Conservation (phyloP, 2,329 filamentous ascomycete genomes). For the Penicillium sp. region DNA sequence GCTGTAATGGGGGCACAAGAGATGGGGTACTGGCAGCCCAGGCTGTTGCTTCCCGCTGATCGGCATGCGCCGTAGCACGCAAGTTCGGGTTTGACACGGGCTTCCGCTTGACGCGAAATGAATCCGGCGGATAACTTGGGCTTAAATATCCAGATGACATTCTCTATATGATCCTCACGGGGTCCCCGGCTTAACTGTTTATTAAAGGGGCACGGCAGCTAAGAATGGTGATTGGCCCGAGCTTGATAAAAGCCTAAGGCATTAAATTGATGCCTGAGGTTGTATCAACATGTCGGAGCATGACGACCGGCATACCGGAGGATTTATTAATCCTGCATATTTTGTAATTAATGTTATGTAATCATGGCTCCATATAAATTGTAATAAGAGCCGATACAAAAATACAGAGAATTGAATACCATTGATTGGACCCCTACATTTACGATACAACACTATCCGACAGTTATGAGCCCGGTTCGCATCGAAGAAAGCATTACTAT, state of each 20-base stretch:
- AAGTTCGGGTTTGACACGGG: slow-evolving; percentile 27
- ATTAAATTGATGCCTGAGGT: neutral
- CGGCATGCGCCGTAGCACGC: slow-evolving; percentile 17
- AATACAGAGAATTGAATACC: no score
- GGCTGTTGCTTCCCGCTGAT: slow-evolving; percentile 9
- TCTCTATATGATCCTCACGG: neutral
- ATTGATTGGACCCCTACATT: no score
- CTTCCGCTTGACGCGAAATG: slow-evolving; percentile 22
- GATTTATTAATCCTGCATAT: no score
- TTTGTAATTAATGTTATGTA: no score
- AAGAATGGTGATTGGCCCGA: neutral
- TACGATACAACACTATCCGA: no score
- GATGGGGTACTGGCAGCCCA: slow-evolving; percentile 13
- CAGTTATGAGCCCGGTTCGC: no score
- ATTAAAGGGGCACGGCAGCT: neutral
- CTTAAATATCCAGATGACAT: slow-evolving; percentile 19
- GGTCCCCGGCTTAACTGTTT: neutral
- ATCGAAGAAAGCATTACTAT: no score
- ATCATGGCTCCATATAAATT: no score
- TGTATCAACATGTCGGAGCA: neutral
- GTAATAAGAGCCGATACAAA: no score
- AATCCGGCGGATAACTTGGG: slow-evolving; percentile 14
- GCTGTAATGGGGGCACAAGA: slow-evolving; percentile 5
- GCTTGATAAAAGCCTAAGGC: neutral
- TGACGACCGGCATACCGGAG: no score